Evolutionary conservation across 2,329 filamentous ascomycete species (phyloP), one percentile per base, ranked within the genome.

Genomic region (Arthrobotrys entomopaga): DNA sequence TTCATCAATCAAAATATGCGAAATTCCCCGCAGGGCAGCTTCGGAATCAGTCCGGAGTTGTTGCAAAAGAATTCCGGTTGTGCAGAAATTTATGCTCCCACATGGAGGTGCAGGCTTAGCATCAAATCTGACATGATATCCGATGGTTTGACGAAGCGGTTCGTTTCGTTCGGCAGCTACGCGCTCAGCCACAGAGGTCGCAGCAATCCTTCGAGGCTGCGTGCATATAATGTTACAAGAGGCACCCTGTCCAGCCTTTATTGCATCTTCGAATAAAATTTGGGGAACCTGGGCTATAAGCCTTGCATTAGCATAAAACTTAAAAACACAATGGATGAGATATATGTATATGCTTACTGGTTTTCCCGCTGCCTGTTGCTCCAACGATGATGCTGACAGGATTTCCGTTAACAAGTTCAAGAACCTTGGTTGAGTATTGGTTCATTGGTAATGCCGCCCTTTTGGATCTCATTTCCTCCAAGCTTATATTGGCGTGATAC

Each of bases 1-100:
- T 78, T 86, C 85, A 75, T 86, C 84, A 65, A 86, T 82, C 46
- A 86, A 77, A 16, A 86, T 79, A 76, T 86, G 84, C 2, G 84
- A 84, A 29, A 82, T 77, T 0, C 79, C 79, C 58, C 83, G 81
- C 26, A 86, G 76, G 16, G 82, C 76, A 1, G 79, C 77, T 61
- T 84, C 81, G 1, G 81, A 77, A 49, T 80, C 76, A 67, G 80
- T 78, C 64, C 84, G 82, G 19, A 86, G 79, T 65, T 83, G 81
- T 59, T 82, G 81, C 24, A 85, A 79, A 20, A 86, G 77, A 19
- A 85, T 81, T n/a, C 84, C 84, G 1, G 83, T 83, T 0, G 85
- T 86, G 78, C 83, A 85, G 77, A 83, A 86, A 1, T 80, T 83
- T 74, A 86, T 84, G 66, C 82, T 82, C 34, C 82, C 79, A 16